Evolutionary conservation across 1,284 basidiomycete genomes (phyloP).

Genomic region (Meira miltonrushii): DNA sequence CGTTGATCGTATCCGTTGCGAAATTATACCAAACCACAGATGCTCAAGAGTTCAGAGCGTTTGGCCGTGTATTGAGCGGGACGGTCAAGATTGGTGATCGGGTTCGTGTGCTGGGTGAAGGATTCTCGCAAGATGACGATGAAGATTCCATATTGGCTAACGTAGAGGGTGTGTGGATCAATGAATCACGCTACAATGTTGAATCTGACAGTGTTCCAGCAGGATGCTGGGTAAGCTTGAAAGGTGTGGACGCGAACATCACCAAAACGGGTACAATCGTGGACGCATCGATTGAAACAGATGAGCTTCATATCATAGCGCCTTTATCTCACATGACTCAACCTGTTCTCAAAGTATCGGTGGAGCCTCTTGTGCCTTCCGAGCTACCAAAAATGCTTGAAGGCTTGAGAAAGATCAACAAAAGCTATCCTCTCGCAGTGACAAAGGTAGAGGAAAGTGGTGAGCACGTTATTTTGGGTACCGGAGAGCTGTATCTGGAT

Average conservation of each 20-base stretch:
- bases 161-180: slow-evolving; percentile 82
- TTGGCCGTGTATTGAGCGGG: slow-evolving; percentile 89
- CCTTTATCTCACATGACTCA: slow-evolving; percentile 94
- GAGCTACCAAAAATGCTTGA: slow-evolving; percentile 98
- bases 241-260: slow-evolving; percentile 89
- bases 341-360: slow-evolving; percentile 95
- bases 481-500: slow-evolving; percentile 94
- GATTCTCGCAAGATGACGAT: slow-evolving; percentile 93
- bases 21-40: slow-evolving; percentile 95
- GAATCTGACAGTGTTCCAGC: slow-evolving; percentile 80
- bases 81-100: slow-evolving; percentile 74
- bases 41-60: slow-evolving; percentile 89
- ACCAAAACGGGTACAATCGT: slow-evolving; percentile 84
- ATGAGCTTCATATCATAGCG: slow-evolving; percentile 83
- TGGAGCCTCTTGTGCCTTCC: slow-evolving; percentile 94
- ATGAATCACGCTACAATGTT: slow-evolving; percentile 87
- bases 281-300: slow-evolving; percentile 54
- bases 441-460: slow-evolving; percentile 98
- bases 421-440: slow-evolving; percentile 85
- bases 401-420: slow-evolving; percentile 92
- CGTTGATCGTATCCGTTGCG: slow-evolving; percentile 83
- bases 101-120: slow-evolving; percentile 94
- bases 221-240: slow-evolving; percentile 85
- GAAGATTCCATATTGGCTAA: slow-evolving; percentile 90
- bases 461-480: slow-evolving; percentile 93